Evolutionary conservation across 2,329 filamentous ascomycete genomes (phyloP), one percentile per base, ranked within the genome.

Genomic region (Lithohypha guttulata): DNA sequence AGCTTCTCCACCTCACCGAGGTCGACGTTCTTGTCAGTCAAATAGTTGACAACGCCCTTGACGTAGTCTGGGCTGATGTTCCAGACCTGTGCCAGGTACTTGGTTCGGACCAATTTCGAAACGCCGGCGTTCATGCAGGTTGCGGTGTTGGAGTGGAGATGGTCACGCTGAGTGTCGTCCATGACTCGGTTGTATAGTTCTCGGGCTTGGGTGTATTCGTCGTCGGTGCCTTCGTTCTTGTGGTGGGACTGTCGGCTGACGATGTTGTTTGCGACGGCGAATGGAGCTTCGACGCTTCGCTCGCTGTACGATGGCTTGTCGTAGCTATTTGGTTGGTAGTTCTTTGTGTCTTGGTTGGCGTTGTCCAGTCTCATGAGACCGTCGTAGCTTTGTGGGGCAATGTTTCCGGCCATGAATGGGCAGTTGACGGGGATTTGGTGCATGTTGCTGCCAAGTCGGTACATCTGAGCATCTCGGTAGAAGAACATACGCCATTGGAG

Each of bases 311-410:
- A 54, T 19, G 37, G 30, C 34, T 37, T 37, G 11, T 30, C 34
- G 50, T 69, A 70, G 53, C 61, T 68, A 55, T 73, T 72, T 11
- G 69, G 69, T 2, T 54, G 59, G 46, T 72, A 73, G 41, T 71
- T 64, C 33, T 63, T 63, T 53, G 71, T 71, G 27, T 64, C 58
- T 9, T 52, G 57, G 32, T 61, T 50, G 42, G 68, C 69, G 11
- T 64, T 62, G 42, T 71, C 69, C 6, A 62, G 56, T 18, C 69
- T 60, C 59, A 71, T 60, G 11, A 54, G 55, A 2, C 68, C 69
- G 43, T 71, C 67, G 31, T 70, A 70, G 46, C 66, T 69, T 35
- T 71, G 53, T 2, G 64, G 61, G 2, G 64, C 57, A 42, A 61
- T 62, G 0, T 61, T 65, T 26, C 61, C 53, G 0, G 67, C 53